A percentile compares a stretch with the other conserved stretches of the same genome.
Conservation (phyloP, 345 rosid species). For the Turnera subulata region DNA sequence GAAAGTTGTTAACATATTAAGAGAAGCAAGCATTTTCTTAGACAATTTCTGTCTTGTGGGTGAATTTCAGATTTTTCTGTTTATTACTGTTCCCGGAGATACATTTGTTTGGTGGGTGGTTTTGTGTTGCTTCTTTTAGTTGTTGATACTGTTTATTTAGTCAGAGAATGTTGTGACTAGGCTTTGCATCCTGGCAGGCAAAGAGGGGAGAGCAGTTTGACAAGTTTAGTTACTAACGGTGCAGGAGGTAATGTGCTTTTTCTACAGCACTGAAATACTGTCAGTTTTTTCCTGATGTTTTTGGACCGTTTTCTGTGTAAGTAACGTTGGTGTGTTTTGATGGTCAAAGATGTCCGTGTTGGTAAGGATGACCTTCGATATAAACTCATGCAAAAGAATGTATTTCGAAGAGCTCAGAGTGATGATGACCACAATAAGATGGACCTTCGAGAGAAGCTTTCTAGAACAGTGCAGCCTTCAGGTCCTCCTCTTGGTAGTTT, state of each 20-base stretch:
- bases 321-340: constrained; percentile 30
- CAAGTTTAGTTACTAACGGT: constrained; percentile 36
- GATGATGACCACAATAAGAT: constrained; percentile 37
- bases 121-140: neutral
- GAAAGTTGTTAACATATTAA: too few relatives aligned
- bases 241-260: constrained; percentile 41
- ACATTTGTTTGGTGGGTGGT: neutral
- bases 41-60: too few relatives aligned
- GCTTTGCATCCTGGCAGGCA: constrained; percentile 62
- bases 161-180: constrained; percentile 5
- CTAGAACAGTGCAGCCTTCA: constrained; percentile 48
- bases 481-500: constrained; percentile 16
- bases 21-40: too few relatives aligned
- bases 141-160: neutral
- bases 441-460: constrained; percentile 80
- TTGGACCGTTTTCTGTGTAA: constrained; percentile 26
- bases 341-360: constrained; percentile 50
- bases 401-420: constrained; percentile 40
- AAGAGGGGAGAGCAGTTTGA: constrained; percentile 43
- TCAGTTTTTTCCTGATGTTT: constrained; percentile 14
- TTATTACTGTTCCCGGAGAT: too few relatives aligned
- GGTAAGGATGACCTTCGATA: constrained; percentile 73
- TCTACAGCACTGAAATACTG: constrained; percentile 1
- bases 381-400: constrained; percentile 70
- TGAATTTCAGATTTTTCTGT: too few relatives aligned